A percentile compares a stretch with the other conserved stretches of the same genome.
phyloP scores from a whole-genome alignment of 192 early-diverging fungal genomes.

The Dissophora globulifera region DNA sequence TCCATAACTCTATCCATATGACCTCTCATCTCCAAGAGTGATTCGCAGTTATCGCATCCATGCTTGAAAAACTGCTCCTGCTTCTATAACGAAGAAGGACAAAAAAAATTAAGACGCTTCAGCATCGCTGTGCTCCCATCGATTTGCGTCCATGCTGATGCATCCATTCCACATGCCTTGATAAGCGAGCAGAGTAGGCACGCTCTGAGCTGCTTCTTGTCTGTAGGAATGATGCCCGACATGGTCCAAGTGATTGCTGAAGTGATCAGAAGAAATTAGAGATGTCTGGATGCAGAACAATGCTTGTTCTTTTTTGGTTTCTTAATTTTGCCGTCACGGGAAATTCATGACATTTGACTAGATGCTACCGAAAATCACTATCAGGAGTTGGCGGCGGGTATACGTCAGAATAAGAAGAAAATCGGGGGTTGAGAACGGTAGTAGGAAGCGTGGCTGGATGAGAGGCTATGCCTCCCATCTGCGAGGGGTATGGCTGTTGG shows the following conservation, averaged over 20 bases:
- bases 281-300: too few relatives aligned
- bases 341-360: too few relatives aligned
- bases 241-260: conserved; percentile 7
- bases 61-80: conserved; percentile 71
- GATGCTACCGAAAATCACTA: too few relatives aligned
- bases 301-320: too few relatives aligned
- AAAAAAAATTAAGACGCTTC: background rate
- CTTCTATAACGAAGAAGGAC: conserved; percentile 55
- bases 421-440: too few relatives aligned
- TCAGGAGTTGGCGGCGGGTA: too few relatives aligned
- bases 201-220: conserved; percentile 72
- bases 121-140: too few relatives aligned
- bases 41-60: conserved; percentile 89
- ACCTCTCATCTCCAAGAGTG: conserved; percentile 74
- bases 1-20: conserved; percentile 71
- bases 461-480: too few relatives aligned
- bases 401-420: too few relatives aligned
- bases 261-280: background rate
- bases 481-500: background rate
- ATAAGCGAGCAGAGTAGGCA: conserved; percentile 85
- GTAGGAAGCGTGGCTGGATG: too few relatives aligned
- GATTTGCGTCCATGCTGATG: background rate
- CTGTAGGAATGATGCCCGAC: conserved; percentile 52
- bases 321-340: too few relatives aligned
- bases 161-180: conserved; percentile 61